phyloP scores from a whole-genome alignment of 306 rosid genomes.

The Parietaria judaica region DNA sequence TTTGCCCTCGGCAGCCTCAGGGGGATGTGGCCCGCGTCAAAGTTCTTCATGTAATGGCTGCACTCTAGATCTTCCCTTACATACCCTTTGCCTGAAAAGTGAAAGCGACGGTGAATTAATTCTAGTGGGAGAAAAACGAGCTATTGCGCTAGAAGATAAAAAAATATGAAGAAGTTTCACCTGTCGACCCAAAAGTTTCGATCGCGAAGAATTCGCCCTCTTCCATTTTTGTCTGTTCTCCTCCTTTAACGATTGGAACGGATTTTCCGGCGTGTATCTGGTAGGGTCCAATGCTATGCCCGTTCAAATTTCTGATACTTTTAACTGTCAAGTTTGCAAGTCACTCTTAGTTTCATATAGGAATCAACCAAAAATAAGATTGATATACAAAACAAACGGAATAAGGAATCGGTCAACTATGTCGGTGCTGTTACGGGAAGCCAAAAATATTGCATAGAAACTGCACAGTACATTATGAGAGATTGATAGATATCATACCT shows the following conservation, averaged over 20 bases:
- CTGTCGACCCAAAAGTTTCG: constrained; percentile 93
- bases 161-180: constrained; percentile 25
- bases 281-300: constrained; percentile 95
- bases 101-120: too few relatives aligned
- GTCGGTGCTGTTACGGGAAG: too few relatives aligned
- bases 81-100: constrained; percentile 70
- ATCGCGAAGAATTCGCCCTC: constrained; percentile 98
- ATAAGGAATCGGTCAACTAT: not conserved
- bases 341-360: too few relatives aligned
- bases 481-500: constrained; percentile 36
- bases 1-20: constrained; percentile 90
- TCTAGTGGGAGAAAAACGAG: too few relatives aligned
- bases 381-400: not conserved
- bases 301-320: constrained; percentile 92
- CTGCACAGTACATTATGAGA: not conserved
- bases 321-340: constrained; percentile 42
- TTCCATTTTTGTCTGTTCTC: constrained; percentile 99
- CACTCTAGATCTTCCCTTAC: constrained; percentile 97
- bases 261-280: constrained; percentile 96
- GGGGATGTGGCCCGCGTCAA: constrained; percentile 85
- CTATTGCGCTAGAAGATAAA: too few relatives aligned
- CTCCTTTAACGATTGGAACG: constrained; percentile 95
- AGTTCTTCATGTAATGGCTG: constrained; percentile 96
- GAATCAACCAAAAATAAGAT: too few relatives aligned
- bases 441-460: too few relatives aligned